Percentiles rank a stretch among this genome's conserved stretches.
Conservation (phyloP, 75 land plant genomes). For the Gnetum montanum region DNA sequence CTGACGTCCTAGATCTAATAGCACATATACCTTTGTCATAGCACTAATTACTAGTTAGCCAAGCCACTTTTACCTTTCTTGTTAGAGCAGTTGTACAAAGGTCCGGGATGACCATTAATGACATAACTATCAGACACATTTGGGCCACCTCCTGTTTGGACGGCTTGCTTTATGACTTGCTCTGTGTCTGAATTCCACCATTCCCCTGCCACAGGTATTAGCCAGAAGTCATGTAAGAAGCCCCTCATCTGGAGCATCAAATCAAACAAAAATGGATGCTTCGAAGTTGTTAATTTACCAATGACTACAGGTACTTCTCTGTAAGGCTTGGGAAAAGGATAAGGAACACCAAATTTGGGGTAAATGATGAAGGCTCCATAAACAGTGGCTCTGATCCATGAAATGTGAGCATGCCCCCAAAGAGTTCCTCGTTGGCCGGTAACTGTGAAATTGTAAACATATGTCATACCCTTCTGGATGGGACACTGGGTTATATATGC, state of each 20-base stretch:
- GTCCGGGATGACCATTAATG: slow-evolving; percentile 55
- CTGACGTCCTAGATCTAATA: no score
- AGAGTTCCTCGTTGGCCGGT: slow-evolving; percentile 34
- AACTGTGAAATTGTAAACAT: slow-evolving; percentile 39
- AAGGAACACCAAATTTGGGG: slow-evolving; percentile 33
- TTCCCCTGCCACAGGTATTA: slow-evolving; percentile 16
- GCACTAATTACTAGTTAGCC: background rate
- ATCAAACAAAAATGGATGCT: background rate
- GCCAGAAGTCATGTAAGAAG: background rate
- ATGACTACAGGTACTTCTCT: slow-evolving; percentile 30
- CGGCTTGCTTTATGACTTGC: background rate
- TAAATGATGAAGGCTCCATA: slow-evolving; percentile 39
- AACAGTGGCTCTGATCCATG: slow-evolving; percentile 56
- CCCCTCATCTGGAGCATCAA: background rate
- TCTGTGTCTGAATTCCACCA: slow-evolving; percentile 5
- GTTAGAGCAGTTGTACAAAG: slow-evolving; percentile 29
- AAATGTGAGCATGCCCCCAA: slow-evolving; percentile 43
- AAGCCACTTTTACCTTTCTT: slow-evolving; percentile 12
- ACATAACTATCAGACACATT: slow-evolving; percentile 24
- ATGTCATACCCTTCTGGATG: slow-evolving; percentile 30
- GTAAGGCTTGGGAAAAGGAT: slow-evolving; percentile 33
- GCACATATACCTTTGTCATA: no score
- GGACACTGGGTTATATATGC: slow-evolving; percentile 56
- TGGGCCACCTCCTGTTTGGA: slow-evolving; percentile 31
- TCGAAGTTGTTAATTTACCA: slow-evolving; percentile 16